phyloP scores from a whole-genome alignment of 371 early-diverging fungal genomes.

The Coemansia sp. region DNA sequence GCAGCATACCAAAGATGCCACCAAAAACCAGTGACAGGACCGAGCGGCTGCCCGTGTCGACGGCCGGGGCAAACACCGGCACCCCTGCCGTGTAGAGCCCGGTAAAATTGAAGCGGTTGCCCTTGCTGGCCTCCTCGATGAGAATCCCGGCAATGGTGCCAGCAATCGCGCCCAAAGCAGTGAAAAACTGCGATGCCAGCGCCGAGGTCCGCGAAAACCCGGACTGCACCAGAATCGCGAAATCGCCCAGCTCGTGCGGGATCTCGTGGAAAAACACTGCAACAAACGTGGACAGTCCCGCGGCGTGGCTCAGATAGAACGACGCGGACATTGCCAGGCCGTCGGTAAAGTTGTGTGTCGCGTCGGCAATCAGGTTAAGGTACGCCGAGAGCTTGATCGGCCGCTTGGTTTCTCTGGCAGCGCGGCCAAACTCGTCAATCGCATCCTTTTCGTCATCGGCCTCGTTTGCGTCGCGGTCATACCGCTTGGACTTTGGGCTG shows the following conservation, averaged over 20 bases:
- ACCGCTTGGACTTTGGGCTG: slow-evolving; percentile 14
- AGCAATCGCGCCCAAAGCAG: slow-evolving; percentile 77
- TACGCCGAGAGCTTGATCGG: slow-evolving; percentile 74
- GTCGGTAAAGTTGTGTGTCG: slow-evolving; percentile 90
- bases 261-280: slow-evolving; percentile 95
- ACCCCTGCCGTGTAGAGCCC: slow-evolving; percentile 30
- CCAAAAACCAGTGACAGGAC: slow-evolving; percentile 13
- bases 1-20: slow-evolving; percentile 30
- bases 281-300: slow-evolving; percentile 83
- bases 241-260: slow-evolving; percentile 91
- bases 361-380: slow-evolving; percentile 83
- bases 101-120: slow-evolving; percentile 31
- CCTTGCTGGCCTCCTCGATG: slow-evolving; percentile 69
- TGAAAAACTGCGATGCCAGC: slow-evolving; percentile 81
- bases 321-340: slow-evolving; percentile 90
- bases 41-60: slow-evolving; percentile 8
- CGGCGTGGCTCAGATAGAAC: slow-evolving; percentile 77
- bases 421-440: neutral
- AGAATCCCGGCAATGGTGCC: slow-evolving; percentile 80
- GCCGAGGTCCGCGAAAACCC: slow-evolving; percentile 77
- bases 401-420: neutral
- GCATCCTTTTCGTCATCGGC: slow-evolving; percentile 48
- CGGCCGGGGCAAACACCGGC: slow-evolving; percentile 35
- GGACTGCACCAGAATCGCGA: slow-evolving; percentile 83
- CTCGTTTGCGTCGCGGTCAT: slow-evolving; percentile 36